phyloP scores from a whole-genome alignment of 1,139 yeast genomes.

The Suhomyces panamericanus region DNA sequence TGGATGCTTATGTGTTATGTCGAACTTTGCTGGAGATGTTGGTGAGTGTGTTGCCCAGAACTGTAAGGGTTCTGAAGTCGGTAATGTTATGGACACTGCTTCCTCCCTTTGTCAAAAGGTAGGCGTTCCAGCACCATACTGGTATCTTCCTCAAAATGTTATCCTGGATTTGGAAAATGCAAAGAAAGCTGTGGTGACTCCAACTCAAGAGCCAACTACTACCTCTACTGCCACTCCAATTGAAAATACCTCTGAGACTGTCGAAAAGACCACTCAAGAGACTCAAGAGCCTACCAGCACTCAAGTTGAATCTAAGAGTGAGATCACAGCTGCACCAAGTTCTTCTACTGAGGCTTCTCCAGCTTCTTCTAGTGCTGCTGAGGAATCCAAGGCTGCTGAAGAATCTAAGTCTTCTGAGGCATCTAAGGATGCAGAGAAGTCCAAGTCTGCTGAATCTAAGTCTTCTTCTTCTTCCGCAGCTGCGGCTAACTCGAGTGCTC shows the following conservation, averaged over 20 bases:
- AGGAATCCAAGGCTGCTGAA: conserved; percentile 10
- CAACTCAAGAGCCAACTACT: background rate
- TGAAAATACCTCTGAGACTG: background rate
- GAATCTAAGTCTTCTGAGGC: conserved; percentile 12
- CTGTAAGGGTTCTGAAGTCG: conserved; percentile 37
- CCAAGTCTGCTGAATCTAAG: conserved; percentile 8
- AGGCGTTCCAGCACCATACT: conserved; percentile 42
- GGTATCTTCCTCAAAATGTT: conserved; percentile 43
- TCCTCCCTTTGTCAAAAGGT: conserved; percentile 41
- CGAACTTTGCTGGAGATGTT: conserved; percentile 43
- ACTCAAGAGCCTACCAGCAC: conserved; percentile 13
- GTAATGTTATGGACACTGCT: conserved; percentile 40
- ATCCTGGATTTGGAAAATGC: conserved; percentile 31
- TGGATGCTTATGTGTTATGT: conserved; percentile 55
- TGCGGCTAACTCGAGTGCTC: conserved; percentile 12
- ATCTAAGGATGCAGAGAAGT: conserved; percentile 12
- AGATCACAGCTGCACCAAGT: conserved; percentile 6
- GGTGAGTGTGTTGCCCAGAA: conserved; percentile 45
- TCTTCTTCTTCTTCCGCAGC: conserved; percentile 9
- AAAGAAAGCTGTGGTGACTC: conserved; percentile 15
- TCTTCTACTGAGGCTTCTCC: conserved; percentile 12
- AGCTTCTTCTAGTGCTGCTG: conserved; percentile 12
- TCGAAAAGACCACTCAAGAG: background rate
- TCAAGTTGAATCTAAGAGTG: conserved; percentile 14
- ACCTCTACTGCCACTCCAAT: background rate